These are phyloP conservation scores for Cicer arietinum DNA, from an alignment of 306 rosid genomes.

Conservation along the genomic window DNA sequence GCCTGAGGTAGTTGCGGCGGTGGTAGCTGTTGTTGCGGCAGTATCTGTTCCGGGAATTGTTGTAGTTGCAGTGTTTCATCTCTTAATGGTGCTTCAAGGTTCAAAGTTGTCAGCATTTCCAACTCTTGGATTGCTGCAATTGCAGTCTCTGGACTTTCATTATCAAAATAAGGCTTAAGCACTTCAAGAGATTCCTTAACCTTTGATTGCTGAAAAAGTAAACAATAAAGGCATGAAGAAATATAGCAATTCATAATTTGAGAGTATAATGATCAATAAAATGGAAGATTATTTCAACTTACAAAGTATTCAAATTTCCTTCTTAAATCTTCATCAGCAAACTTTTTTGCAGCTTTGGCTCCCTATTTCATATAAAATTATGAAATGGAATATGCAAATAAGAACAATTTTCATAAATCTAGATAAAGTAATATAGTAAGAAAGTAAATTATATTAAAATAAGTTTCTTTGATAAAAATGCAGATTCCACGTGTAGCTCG, in stretches of 20 bases:
- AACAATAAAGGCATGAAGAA: background rate
- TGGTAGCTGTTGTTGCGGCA: conserved; percentile 9
- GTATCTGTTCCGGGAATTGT: conserved; percentile 10
- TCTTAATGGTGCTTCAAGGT: conserved; percentile 55
- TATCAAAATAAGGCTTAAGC: conserved; percentile 64
- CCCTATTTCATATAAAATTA: conserved; percentile 42
- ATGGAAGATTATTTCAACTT: conserved; percentile 46
- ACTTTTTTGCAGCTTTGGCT: conserved; percentile 32
- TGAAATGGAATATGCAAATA: conserved; percentile 1
- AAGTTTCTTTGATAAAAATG: conserved; percentile 1
- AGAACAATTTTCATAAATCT: background rate
- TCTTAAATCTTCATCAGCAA: conserved; percentile 56
- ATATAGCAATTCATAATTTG: conserved; percentile 20
- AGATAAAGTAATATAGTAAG: background rate
- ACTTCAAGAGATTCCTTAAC: conserved; percentile 68
- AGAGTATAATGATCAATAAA: conserved; percentile 18
- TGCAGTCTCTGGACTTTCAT: conserved; percentile 59
- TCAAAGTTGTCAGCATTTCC: conserved; percentile 66
- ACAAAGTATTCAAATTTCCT: conserved; percentile 74
- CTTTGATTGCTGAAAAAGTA: conserved; percentile 66
- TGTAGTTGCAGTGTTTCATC: conserved; percentile 46
- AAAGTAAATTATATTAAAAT: background rate
- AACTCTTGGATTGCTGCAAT: conserved; percentile 71
- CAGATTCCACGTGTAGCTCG: background rate
- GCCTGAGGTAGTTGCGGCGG: background rate